A percentile compares a stretch with the other conserved stretches of the same genome.
Evolutionary conservation across 2,329 filamentous ascomycete species (phyloP).

Genomic region (Penicillium sp.): DNA sequence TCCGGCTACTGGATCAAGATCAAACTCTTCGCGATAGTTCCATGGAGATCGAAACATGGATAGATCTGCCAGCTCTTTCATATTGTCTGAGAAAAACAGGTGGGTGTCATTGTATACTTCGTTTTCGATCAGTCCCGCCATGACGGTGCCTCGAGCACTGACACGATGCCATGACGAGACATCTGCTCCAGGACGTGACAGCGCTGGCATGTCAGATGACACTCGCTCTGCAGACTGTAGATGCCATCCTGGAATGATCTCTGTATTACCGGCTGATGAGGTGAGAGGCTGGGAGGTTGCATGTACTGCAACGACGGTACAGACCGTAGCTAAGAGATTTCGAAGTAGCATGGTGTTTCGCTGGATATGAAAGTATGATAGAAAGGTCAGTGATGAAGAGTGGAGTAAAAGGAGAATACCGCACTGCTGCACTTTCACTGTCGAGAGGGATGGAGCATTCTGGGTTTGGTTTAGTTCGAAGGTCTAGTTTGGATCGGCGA

Average conservation of each 20-base stretch:
- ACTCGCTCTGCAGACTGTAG: constrained; percentile 44
- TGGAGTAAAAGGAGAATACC: too few relatives aligned
- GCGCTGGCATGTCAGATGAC: constrained; percentile 30
- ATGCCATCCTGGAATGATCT: constrained; percentile 43
- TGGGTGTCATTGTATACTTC: constrained; percentile 49
- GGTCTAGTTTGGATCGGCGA: too few relatives aligned
- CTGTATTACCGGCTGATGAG: constrained; percentile 22
- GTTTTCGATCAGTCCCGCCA: constrained; percentile 52
- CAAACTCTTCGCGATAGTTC: constrained; percentile 54
- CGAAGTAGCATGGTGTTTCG: too few relatives aligned
- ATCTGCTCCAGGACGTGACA: constrained; percentile 45
- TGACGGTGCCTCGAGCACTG: constrained; percentile 49
- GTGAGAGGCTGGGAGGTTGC: constrained; percentile 12
- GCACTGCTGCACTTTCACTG: too few relatives aligned
- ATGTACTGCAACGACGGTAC: background rate
- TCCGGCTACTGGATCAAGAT: constrained; percentile 28
- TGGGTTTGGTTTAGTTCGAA: too few relatives aligned
- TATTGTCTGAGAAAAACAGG: constrained; percentile 53
- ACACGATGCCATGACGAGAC: constrained; percentile 50
- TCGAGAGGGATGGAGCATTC: too few relatives aligned
- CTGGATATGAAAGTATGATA: too few relatives aligned
- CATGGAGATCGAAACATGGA: constrained; percentile 51
- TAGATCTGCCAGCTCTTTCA: constrained; percentile 41
- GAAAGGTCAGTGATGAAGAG: too few relatives aligned
- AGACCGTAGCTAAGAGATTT: too few relatives aligned